Evolutionary conservation across 108 stramenopile species (phyloP).

Genomic region (Mediolabrus comicus): DNA sequence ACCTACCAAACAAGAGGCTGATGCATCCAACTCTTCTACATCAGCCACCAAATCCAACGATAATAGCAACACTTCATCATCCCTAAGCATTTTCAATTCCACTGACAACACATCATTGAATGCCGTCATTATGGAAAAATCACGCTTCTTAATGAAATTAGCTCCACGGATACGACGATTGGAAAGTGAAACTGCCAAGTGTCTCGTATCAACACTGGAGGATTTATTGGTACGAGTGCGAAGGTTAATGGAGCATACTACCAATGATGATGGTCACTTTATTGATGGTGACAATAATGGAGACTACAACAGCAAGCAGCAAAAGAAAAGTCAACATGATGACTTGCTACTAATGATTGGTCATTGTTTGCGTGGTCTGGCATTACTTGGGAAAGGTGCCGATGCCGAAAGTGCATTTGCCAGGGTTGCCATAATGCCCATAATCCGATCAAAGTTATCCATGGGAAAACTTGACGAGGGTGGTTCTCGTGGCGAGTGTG

Average conservation of each 20-base stretch:
- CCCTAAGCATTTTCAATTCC: background rate
- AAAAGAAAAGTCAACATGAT: constrained; percentile 11
- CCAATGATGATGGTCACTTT: constrained; percentile 1
- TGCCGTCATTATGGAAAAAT: constrained; percentile 57
- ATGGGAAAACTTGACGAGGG: constrained; percentile 88
- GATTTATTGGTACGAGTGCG: constrained; percentile 52
- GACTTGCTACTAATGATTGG: constrained; percentile 69
- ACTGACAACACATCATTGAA: background rate
- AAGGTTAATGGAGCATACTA: constrained; percentile 16
- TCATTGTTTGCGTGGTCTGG: constrained; percentile 74
- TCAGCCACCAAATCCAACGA: constrained; percentile 7
- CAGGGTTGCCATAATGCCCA: constrained; percentile 84
- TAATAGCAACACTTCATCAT: constrained; percentile 11
- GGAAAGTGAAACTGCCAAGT: constrained; percentile 63
- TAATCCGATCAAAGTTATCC: constrained; percentile 79
- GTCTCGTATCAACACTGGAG: constrained; percentile 60
- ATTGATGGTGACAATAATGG: constrained; percentile 9
- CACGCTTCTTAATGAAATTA: constrained; percentile 79
- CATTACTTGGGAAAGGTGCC: constrained; percentile 64
- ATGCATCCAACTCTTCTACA: constrained; percentile 14
- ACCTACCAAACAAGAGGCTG: background rate
- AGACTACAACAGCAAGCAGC: constrained; percentile 11
- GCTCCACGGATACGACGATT: constrained; percentile 81
- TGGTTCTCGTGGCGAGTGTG: constrained; percentile 87
- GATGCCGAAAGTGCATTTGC: constrained; percentile 87